Conservation (phyloP, 208 protist genomes). For the Wallacemonas sp. region DNA sequence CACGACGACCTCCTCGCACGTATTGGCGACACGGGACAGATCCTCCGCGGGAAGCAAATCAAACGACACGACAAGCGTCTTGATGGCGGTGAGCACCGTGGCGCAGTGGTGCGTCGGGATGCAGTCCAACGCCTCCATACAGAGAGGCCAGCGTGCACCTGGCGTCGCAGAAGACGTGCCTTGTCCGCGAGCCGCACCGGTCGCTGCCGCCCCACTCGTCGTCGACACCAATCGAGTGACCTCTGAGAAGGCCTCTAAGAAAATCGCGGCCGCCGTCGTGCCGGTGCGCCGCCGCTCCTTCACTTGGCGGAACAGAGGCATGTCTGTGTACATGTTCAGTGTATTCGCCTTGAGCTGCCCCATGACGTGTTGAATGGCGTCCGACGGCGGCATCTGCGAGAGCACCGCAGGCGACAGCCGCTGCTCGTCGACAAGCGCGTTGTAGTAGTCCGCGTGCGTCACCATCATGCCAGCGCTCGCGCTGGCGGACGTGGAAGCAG, state of each 20-base stretch:
- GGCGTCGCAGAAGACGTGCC: slow-evolving; percentile 9
- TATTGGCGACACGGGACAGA: slow-evolving; percentile 34
- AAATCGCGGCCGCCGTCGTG: slow-evolving; percentile 55
- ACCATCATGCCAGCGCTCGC: slow-evolving; percentile 27
- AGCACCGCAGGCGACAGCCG: slow-evolving; percentile 68
- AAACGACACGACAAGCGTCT: slow-evolving; percentile 79
- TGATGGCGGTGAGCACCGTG: slow-evolving; percentile 70
- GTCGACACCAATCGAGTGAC: slow-evolving; percentile 64
- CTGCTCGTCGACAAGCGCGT: slow-evolving; percentile 54
- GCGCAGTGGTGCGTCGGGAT: slow-evolving; percentile 80
- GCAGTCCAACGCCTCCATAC: slow-evolving; percentile 58
- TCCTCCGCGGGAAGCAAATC: slow-evolving; percentile 72
- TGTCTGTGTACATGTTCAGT: slow-evolving; percentile 88
- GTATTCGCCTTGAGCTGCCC: slow-evolving; percentile 83
- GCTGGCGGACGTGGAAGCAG: not conserved
- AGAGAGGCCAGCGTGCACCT: slow-evolving; percentile 67
- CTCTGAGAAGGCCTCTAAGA: slow-evolving; percentile 80
- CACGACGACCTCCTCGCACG: slow-evolving; percentile 70
- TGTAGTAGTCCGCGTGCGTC: slow-evolving; percentile 36
- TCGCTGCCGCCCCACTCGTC: not conserved
- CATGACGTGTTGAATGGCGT: slow-evolving; percentile 80
- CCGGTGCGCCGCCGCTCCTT: slow-evolving; percentile 67
- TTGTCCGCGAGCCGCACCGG: not conserved
- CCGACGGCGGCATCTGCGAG: slow-evolving; percentile 51
- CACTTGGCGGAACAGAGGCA: slow-evolving; percentile 73